Base-by-base conservation (phyloP, 257 asterid species). In the Solanum appendiculatum region DNA sequence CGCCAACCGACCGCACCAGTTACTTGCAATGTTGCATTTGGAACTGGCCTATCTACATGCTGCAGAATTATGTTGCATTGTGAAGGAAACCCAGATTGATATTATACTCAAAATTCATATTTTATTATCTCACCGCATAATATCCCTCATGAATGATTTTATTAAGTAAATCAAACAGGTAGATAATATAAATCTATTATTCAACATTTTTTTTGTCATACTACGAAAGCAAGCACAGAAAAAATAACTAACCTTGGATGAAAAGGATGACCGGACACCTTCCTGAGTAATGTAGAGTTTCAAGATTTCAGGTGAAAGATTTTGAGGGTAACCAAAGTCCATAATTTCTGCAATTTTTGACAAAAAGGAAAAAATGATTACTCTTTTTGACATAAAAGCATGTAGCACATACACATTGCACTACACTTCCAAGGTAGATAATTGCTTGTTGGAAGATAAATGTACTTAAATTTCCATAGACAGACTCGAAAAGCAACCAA, bases 1-100 rank as follows among this genome's bases (percentile, higher is more conserved):
- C 99, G 97, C 99, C 99, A 97, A 85, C 99, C 99, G 91, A 97
- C 99, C 86, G 99, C 99, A 89, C 99, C 99, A 82, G 99, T 96
- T 88, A 96, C 99, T 94, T 95, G 99, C 86, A 97, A 92, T 87
- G 99, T 97, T 75, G 99, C 99, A 93, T 97, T 97, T 58, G 99
- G 99, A 64, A 96, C 98, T 87, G 98, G 99, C 90, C 90, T 97
- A 89, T 97, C 99, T 83, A 94, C 86, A 90, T 97, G 89, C 99
- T 97, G 92, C 89, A 89, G 69, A 73, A 88, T 88, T 80, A 3
- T 80, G 85, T 80, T 46, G 66, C 39, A 48, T 80, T 46, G 42
- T 46, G 29, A 80, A 29, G 85, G 42, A 44, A 48, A 46, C 37
- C 33, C 27, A 31, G 40, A 46, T 29, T 4, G 37, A 46, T 27